Percentiles rank a stretch among this genome's conserved stretches.
Evolutionary conservation across 768 basidiomycete genomes (phyloP).

Genomic region (Lactifluus volemus): DNA sequence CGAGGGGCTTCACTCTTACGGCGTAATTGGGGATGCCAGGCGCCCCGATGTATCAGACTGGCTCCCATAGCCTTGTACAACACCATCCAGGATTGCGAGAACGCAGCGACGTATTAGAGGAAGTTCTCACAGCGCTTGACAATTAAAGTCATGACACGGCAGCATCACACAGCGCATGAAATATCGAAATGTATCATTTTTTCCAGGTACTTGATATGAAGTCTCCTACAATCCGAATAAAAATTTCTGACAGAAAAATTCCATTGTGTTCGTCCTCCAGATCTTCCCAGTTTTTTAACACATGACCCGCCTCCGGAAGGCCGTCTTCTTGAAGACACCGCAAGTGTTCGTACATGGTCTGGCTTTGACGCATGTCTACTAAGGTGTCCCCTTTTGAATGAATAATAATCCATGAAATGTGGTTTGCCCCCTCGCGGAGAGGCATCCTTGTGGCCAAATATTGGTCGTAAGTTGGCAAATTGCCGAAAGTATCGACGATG

Average conservation of each 20-base stretch:
- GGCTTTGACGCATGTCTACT: slow-evolving; percentile 54
- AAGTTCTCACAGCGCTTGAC: slow-evolving; percentile 36
- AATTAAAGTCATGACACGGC: not conserved
- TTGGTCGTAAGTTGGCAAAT: slow-evolving; percentile 36
- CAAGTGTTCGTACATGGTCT: slow-evolving; percentile 51
- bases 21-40: slow-evolving; percentile 89
- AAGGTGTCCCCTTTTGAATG: slow-evolving; percentile 69
- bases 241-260: slow-evolving; percentile 36
- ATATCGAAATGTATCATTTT: not conserved
- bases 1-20: slow-evolving; percentile 47
- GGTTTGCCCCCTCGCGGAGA: slow-evolving; percentile 27
- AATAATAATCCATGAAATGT: slow-evolving; percentile 59
- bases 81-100: slow-evolving; percentile 66
- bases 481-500: slow-evolving; percentile 55
- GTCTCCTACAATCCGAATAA: slow-evolving; percentile 36
- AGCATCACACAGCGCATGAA: not conserved
- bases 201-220: slow-evolving; percentile 19
- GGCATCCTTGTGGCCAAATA: slow-evolving; percentile 39
- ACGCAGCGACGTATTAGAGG: slow-evolving; percentile 59
- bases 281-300: slow-evolving; percentile 30
- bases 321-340: slow-evolving; percentile 27
- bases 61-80: slow-evolving; percentile 86
- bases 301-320: slow-evolving; percentile 20
- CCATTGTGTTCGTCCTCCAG: slow-evolving; percentile 48
- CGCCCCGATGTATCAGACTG: slow-evolving; percentile 88